Conservation (phyloP, 441 rosid species). For the Metrosideros polymorpha region DNA sequence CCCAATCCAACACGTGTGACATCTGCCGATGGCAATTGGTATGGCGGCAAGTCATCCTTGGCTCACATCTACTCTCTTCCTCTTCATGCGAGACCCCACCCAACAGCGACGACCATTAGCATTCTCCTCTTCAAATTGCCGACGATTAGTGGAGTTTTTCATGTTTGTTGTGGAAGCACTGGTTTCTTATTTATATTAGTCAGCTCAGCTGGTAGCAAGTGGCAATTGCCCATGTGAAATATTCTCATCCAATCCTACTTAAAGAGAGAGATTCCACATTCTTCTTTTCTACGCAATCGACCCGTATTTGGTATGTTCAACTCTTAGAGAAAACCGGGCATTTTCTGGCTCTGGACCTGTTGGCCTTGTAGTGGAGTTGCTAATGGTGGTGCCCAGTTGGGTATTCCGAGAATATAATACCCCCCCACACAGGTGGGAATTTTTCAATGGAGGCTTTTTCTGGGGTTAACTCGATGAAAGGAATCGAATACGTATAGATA, state of each 20-base stretch:
- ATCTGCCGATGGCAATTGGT: background rate
- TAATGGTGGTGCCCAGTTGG: background rate
- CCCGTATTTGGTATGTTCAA: background rate
- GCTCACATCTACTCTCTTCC: background rate
- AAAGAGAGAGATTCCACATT: background rate
- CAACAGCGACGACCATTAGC: background rate
- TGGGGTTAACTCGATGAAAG: background rate
- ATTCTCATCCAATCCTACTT: background rate
- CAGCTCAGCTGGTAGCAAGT: background rate
- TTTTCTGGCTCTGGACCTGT: background rate
- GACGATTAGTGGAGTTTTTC: background rate
- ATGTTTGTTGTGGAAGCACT: background rate
- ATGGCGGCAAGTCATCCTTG: background rate
- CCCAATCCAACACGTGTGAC: background rate
- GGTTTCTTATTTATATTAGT: background rate
- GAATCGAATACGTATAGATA: background rate
- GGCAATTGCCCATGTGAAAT: background rate
- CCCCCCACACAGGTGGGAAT: background rate
- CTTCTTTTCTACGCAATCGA: background rate
- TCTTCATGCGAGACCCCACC: background rate
- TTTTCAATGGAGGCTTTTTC: background rate
- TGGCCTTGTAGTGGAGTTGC: background rate
- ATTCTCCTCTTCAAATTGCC: background rate
- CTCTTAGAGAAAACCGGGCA: background rate
- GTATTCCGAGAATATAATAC: background rate